Evolutionary conservation across 2,329 filamentous ascomycete species (phyloP).

Genomic region (Aureobasidium sp.): DNA sequence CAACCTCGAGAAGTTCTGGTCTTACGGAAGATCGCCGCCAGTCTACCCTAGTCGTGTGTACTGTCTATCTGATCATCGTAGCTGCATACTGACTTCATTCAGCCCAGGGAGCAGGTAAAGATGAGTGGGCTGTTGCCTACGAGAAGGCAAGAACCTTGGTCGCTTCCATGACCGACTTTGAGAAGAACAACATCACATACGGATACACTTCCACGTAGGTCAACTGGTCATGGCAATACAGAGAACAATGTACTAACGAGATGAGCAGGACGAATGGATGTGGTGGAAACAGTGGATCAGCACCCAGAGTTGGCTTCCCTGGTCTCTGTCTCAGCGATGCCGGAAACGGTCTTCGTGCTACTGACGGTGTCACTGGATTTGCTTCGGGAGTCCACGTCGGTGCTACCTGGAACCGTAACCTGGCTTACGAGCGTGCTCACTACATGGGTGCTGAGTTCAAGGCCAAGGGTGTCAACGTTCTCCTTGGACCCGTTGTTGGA

Average conservation of each 20-base stretch:
- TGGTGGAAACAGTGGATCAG: slow-evolving; percentile 31
- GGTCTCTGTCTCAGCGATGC: slow-evolving; percentile 38
- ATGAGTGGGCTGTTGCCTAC: slow-evolving; percentile 29
- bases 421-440: slow-evolving; percentile 46
- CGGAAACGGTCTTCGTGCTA: slow-evolving; percentile 36
- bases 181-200: slow-evolving; percentile 33
- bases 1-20: slow-evolving; percentile 24
- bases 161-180: slow-evolving; percentile 29
- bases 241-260: neutral
- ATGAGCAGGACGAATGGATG: slow-evolving; percentile 26
- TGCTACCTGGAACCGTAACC: slow-evolving; percentile 38
- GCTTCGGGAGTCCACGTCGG: slow-evolving; percentile 32
- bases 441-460: slow-evolving; percentile 53
- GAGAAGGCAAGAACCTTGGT: slow-evolving; percentile 27
- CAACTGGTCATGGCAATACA: neutral
- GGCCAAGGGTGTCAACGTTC: slow-evolving; percentile 52
- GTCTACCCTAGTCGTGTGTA: slow-evolving; percentile 27
- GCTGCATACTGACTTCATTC: slow-evolving; percentile 5
- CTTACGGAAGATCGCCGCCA: slow-evolving; percentile 25
- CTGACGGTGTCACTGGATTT: slow-evolving; percentile 38
- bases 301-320: slow-evolving; percentile 32
- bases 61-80: neutral
- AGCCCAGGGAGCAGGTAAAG: slow-evolving; percentile 27
- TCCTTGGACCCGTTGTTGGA: slow-evolving; percentile 61
- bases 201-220: slow-evolving; percentile 20